Evolutionary conservation across 2,329 filamentous ascomycete genomes (phyloP), one percentile per base, ranked within the genome.

Genomic region (Cryoendolithus antarcticus): DNA sequence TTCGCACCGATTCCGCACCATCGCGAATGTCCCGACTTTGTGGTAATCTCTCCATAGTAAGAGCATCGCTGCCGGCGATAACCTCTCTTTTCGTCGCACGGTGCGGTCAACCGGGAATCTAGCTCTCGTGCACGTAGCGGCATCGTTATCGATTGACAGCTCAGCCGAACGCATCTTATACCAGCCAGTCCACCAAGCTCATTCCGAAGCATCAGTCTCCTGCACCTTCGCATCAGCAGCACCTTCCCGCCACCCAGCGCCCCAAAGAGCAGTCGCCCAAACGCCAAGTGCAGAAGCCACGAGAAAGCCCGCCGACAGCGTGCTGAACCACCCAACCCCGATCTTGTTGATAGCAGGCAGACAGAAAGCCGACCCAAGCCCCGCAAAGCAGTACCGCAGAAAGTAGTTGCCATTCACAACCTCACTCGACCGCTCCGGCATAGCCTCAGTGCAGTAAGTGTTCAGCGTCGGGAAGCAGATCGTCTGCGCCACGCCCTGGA

Each of bases 241-340:
- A 9, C 24, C 31, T 15, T 34, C 35, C 13, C 36, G 39, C 39
- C 39, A 41, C 28, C 34, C 12, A 21, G 62, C 60, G 0, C 74
- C 74, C 51, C 66, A 72, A 7, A 63, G 40, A 3, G 71, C 66
- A 1, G 67, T 70, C 2, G 67, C 56, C 60, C 65, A 70, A 1
- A 71, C 61, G 6, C 61, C 61, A 1, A 53, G 49, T 0, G 73
- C 51, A 5, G 50, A 52, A 3, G 60, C 48, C 1, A 74, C 53
- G 35, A 82, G 52, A 43, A 81, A 80, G 1, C 60, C 40, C 0
- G 76, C 72, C 35, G 69, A 75, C 41, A 86, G 78, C 1, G 82
- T 86, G 34, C 72, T 78, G 56, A 86, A 88, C 81, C 82, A 88
- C 0, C 84, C 85, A 1, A 89, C 77, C 3, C 85, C 84, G 39